Evolutionary conservation across 345 rosid genomes (phyloP).

Genomic region (Corchorus olitorius): DNA sequence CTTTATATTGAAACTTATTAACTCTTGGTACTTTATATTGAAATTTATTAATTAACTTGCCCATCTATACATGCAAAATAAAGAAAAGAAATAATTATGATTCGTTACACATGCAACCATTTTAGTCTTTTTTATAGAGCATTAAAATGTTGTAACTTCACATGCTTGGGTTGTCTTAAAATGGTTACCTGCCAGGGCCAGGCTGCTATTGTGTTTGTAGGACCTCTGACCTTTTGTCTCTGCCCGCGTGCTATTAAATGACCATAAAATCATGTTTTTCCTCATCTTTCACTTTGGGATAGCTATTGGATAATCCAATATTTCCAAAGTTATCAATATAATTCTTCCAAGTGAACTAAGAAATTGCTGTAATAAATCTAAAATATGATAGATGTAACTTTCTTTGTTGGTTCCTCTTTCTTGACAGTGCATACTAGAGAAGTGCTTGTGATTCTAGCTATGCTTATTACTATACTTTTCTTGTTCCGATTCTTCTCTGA

Average conservation of each 20-base stretch:
- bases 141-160: slow-evolving; percentile 27
- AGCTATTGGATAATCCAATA: background rate
- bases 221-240: background rate
- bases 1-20: slow-evolving; percentile 17
- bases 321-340: background rate
- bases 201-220: slow-evolving; percentile 13
- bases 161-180: slow-evolving; percentile 23
- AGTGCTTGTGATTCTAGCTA: background rate
- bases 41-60: slow-evolving; percentile 20
- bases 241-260: background rate
- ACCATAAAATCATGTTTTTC: background rate
- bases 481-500: background rate
- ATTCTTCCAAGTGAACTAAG: background rate
- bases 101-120: slow-evolving; percentile 22
- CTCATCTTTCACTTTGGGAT: background rate
- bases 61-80: background rate
- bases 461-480: background rate
- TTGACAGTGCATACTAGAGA: background rate
- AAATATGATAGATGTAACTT: background rate
- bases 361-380: background rate
- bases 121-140: slow-evolving; percentile 13
- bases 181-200: slow-evolving; percentile 22
- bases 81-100: slow-evolving; percentile 27
- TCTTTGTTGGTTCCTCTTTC: background rate
- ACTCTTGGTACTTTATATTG: slow-evolving; percentile 15